Conservation (phyloP, 768 basidiomycete genomes). For the Xerocomus spinulosus region DNA sequence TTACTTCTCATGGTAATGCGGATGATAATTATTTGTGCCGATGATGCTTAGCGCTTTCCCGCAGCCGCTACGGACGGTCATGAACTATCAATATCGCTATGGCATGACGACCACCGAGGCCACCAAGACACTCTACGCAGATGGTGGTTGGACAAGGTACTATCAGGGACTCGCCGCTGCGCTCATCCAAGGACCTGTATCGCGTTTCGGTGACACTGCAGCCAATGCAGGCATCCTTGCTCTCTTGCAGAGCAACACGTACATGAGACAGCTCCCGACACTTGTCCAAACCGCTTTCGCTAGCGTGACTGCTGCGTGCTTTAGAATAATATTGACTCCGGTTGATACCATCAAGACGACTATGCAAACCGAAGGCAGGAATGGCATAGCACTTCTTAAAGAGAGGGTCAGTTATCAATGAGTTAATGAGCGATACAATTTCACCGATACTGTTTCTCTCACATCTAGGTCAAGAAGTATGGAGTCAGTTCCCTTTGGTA, state of each 20-base stretch:
- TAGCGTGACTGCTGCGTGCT: constrained; percentile 71
- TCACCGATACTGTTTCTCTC: neutral
- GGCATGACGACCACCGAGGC: constrained; percentile 72
- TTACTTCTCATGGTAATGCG: constrained; percentile 66
- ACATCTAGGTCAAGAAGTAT: constrained; percentile 57
- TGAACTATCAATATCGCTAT: constrained; percentile 95
- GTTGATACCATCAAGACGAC: constrained; percentile 96
- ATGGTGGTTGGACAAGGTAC: constrained; percentile 80
- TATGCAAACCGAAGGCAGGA: constrained; percentile 82
- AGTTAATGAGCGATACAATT: neutral
- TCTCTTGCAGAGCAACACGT: constrained; percentile 70
- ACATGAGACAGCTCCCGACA: constrained; percentile 58
- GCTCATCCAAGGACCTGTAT: constrained; percentile 76
- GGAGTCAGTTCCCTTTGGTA: constrained; percentile 84
- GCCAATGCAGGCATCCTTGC: constrained; percentile 92
- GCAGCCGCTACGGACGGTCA: constrained; percentile 88
- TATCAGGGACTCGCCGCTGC: constrained; percentile 87
- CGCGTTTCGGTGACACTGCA: constrained; percentile 93
- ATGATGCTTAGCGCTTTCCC: neutral
- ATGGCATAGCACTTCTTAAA: constrained; percentile 61
- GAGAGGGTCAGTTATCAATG: constrained; percentile 45
- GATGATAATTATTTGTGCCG: neutral
- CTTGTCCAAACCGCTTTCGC: constrained; percentile 77
- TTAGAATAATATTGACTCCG: constrained; percentile 89
- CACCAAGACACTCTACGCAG: constrained; percentile 60